phyloP scores from a whole-genome alignment of 495 filamentous ascomycete genomes.

The Trichoderma asperelloides region DNA sequence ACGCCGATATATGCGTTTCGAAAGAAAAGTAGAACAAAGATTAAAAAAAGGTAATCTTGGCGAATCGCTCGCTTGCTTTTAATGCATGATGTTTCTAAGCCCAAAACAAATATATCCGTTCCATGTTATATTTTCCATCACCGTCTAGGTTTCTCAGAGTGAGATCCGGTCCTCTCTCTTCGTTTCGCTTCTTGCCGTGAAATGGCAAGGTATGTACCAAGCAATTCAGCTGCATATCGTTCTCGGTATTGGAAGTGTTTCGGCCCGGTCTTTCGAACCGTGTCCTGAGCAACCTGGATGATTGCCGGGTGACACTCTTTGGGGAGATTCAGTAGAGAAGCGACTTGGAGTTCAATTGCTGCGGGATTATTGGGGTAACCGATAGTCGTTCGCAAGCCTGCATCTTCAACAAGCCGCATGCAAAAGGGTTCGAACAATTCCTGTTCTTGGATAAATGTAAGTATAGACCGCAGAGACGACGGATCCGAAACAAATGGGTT shows the following conservation, averaged over 20 bases:
- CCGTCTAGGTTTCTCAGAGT: not conserved
- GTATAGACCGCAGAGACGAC: not conserved
- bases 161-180: not conserved
- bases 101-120: not conserved
- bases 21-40: not conserved
- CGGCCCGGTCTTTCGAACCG: not conserved
- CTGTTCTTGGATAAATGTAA: not conserved
- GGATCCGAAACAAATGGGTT: not conserved
- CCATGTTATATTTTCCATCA: not conserved
- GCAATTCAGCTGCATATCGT: not conserved
- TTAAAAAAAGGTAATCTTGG: not conserved
- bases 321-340: not conserved
- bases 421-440: not conserved
- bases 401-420: not conserved
- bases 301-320: not conserved
- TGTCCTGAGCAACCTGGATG: conserved; percentile 1
- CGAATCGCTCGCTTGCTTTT: not conserved
- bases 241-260: not conserved
- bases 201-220: not conserved
- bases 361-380: not conserved
- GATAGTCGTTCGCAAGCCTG: not conserved
- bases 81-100: not conserved
- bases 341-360: not conserved
- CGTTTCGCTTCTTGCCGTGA: not conserved
- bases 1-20: not conserved